phyloP scores from a whole-genome alignment of 2,329 filamentous ascomycete species.

The Aureobasidium sp. region DNA sequence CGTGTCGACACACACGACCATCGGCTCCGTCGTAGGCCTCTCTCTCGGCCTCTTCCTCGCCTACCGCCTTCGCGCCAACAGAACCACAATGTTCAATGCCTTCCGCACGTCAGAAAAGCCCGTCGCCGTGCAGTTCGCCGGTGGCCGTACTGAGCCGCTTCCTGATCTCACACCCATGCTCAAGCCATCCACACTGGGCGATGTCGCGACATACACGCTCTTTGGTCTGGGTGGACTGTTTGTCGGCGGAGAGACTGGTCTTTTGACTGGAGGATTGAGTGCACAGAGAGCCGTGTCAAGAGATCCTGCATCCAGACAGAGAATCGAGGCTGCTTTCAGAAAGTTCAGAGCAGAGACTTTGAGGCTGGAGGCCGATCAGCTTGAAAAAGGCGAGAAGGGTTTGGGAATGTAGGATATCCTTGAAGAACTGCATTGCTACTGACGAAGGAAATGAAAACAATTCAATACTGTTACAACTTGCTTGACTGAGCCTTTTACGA shows the following conservation, averaged over 20 bases:
- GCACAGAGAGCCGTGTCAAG: slow-evolving; percentile 47
- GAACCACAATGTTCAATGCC: slow-evolving; percentile 54
- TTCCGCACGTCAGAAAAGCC: slow-evolving; percentile 57
- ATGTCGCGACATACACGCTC: slow-evolving; percentile 57
- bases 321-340: slow-evolving; percentile 58
- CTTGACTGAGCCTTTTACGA: too few species aligned
- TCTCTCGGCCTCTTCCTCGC: slow-evolving; percentile 54
- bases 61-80: slow-evolving; percentile 48
- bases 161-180: slow-evolving; percentile 55
- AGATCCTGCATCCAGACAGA: slow-evolving; percentile 47
- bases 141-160: slow-evolving; percentile 51
- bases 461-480: too few species aligned
- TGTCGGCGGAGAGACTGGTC: slow-evolving; percentile 56
- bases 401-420: slow-evolving; percentile 14
- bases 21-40: slow-evolving; percentile 56
- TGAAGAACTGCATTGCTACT: not conserved
- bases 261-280: slow-evolving; percentile 50
- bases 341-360: slow-evolving; percentile 58
- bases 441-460: not conserved
- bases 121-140: slow-evolving; percentile 54
- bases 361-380: slow-evolving; percentile 48
- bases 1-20: slow-evolving; percentile 47
- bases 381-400: slow-evolving; percentile 39
- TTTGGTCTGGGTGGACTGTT: slow-evolving; percentile 57
- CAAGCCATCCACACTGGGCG: slow-evolving; percentile 51